Base-by-base conservation (phyloP, 805 yeast genomes). In the Brettanomyces custersianus region DNA sequence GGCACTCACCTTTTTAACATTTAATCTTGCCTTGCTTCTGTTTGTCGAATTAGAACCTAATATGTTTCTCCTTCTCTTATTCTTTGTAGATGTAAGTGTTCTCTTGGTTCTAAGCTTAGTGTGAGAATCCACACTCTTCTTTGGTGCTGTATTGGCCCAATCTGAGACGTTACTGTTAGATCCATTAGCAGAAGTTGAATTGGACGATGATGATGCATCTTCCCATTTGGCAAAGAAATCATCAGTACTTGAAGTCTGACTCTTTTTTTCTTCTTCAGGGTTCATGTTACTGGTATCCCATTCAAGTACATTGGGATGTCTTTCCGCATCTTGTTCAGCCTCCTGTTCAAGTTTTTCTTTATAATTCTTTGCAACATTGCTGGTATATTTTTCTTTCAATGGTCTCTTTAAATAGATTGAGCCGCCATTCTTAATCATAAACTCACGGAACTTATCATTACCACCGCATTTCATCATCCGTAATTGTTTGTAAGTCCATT, bases 381-480 rank as follows among this genome's bases (percentile, higher is more conserved):
- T 74, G 22, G 85, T 77, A 60, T 92, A 92, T 60, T 88, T 88
- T 40, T 77, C 74, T 45, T 70, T 72, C 15, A 87, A 80, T 48
- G 81, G 86, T 36, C 72, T 69, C 38, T 68, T 68, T 33, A 92
- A 62, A 47, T 65, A 77, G 48, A 77, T 73, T 18, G 86, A 68
- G 18, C 96, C 97, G 30, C 95, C 95, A 54, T 88, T 79, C 59
- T 84, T 84, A 48, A 72, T 57, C 57, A 82, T 83, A 52, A 72
- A 92, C 39, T 85, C 95, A 43, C 79, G 78, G 32, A 95, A 94
- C 35, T 69, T 71, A 50, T 80, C 79, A 59, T 92, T 92, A 20
- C 97, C 98, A 45, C 97, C 97, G 41, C 83, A 77, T 56, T 88
- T 86, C 74, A 92, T 86, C 56, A 85, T 75, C 51, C 98, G 76